Evolutionary conservation across 2,329 filamentous ascomycete species (phyloP), one percentile per base, ranked within the genome.

Genomic region (Alternaria longipes): DNA sequence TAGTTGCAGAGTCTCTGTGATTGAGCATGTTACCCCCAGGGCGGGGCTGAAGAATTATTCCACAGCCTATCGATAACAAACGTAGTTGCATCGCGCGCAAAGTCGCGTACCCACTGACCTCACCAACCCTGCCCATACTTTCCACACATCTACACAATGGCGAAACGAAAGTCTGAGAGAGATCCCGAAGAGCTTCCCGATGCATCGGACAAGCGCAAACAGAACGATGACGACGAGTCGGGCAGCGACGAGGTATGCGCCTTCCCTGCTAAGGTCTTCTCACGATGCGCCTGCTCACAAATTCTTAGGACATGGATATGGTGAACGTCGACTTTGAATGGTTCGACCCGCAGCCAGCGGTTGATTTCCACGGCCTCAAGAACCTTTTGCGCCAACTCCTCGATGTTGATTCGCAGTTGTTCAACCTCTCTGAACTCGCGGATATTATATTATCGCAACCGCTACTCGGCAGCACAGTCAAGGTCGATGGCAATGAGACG

Each of bases 291-390:
- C 53, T 16, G 53, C 65, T 67, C 59, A 69, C 55, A 52, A 53
- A 51, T 40, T 44, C 14, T 61, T 50, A 97, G 92, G 92, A 97
- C 74, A 91, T 93, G 74, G 91, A 97, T 76, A 91, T 94, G 78
- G 89, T 99, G 67, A 90, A 98, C 76, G 93, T 98, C 59, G 94
- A 98, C 68, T 99, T 99, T 74, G 95, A 99, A 83, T 98, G 93
- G 91, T 99, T 98, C 83, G 96, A 97, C 81, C 97, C 94, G 64
- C 90, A 95, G 71, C 85, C 91, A 2, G 88, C 91, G 8, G 86
- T 97, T 71, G 95, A 99, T 80, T 98, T 98, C 80, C 94, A 98
- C 81, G 95, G 95, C 60, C 87, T 96, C 71, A 97, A 97, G 80
- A 90, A 89, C 9, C 88, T 99, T 8, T 81, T 97, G 61, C 91